Base-by-base conservation (phyloP, 2,329 filamentous ascomycete species). In the Paecilomyces variotii region DNA sequence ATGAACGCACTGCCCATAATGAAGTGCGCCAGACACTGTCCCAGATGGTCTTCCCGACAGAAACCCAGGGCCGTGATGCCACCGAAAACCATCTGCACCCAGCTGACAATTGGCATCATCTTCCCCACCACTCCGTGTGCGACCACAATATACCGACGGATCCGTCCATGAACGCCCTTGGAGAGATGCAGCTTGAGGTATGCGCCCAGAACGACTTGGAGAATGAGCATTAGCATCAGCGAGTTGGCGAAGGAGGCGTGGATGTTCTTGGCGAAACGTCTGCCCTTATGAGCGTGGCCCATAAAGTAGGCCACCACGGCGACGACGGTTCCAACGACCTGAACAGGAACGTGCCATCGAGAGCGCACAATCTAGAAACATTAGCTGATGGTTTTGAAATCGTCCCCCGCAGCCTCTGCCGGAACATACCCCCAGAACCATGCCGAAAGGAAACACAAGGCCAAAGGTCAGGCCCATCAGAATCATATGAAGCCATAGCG, bases 1-100 rank as follows among this genome's bases (percentile, higher is more conserved):
- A 99, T 93, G 72, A 99, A 99, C 0, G 93, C 92, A 65, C 89
- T 88, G 52, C 94, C 94, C 94, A 99, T 99, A 74, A 97, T 99
- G 75, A 97, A 99, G 74, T 99, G 94, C 1, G 94, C 94, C 50
- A 90, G 78, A 75, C 94, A 99, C 74, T 99, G 94, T 32, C 92
- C 93, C 1, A 91, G 74, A 70, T 99, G 93, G 59, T 97, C 92
- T 57, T 82, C 91, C 64, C 91, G 89, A 74, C 94, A 99, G 79
- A 96, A 97, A 25, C 94, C 94, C 58, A 96, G 80, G 3, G 89
- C 82, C 0, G 93, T 93, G 68, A 99, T 97, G 45, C 91, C 94
- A 55, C 94, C 94, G 74, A 99, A 96, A 5, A 99, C 72, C 86
- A 99, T 95, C 78, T 99, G 94, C 4, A 87, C 82, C 94, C 94